Conservation (phyloP, 352 stramenopile species). For the Thraustochytrium sp. region DNA sequence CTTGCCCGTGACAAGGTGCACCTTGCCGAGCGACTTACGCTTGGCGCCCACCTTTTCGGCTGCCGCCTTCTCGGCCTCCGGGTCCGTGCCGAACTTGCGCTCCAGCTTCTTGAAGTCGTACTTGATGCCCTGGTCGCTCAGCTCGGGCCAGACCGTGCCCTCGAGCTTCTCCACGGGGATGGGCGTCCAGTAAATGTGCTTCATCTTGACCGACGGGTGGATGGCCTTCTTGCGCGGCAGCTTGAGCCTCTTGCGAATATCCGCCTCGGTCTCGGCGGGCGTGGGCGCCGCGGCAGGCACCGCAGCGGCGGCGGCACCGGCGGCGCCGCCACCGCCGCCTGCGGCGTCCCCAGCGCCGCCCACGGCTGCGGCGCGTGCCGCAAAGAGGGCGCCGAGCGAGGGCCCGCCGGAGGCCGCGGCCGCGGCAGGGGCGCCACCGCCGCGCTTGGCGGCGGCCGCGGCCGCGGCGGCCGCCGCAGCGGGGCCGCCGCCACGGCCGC, state of each 20-base stretch:
- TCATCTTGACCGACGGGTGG: conserved; percentile 39
- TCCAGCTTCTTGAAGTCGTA: conserved; percentile 19
- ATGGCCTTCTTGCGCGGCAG: conserved; percentile 30
- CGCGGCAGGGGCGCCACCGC: not conserved
- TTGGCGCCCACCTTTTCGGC: not conserved
- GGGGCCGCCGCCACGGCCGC: not conserved
- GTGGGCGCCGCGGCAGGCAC: not conserved
- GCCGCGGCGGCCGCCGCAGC: not conserved
- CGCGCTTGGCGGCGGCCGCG: not conserved
- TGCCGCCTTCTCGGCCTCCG: not conserved
- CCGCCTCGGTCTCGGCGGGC: not conserved
- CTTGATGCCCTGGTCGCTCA: conserved; percentile 43
- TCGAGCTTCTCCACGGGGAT: conserved; percentile 39
- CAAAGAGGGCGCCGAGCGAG: not conserved
- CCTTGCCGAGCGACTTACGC: conserved; percentile 24
- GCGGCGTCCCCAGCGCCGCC: not conserved
- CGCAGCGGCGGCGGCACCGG: not conserved
- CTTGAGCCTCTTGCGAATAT: conserved; percentile 24
- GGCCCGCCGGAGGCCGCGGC: not conserved
- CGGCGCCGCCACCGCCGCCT: not conserved
- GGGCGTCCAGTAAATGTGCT: conserved; percentile 36
- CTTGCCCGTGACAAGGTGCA: conserved; percentile 51
- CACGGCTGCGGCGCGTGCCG: not conserved
- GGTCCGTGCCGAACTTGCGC: conserved; percentile 15
- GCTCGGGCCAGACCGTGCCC: conserved; percentile 41